Evolutionary conservation across 2,329 filamentous ascomycete species (phyloP), one percentile per base, ranked within the genome.

Genomic region (Pseudophaeomoniella oleicola): DNA sequence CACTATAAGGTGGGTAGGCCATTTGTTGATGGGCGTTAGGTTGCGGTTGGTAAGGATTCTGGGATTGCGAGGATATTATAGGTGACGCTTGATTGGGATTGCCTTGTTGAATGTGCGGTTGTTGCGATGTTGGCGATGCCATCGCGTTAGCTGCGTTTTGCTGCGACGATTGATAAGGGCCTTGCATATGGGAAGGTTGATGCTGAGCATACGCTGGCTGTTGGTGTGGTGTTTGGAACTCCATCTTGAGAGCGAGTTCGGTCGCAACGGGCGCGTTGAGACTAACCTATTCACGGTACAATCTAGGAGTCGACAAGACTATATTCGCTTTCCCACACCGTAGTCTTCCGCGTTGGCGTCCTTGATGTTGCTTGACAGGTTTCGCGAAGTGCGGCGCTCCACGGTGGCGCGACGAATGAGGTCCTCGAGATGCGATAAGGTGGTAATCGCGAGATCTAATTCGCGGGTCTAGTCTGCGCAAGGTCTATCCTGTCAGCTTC

Each of bases 1-100:
- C 81, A 40, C 75, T 78, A 54, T 86, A 88, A 55, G 81, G 73
- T 51, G 82, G 75, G 59, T 94, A 94, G 63, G 78, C 84, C 70
- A 78, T 83, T 61, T 81, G 78, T 46, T 72, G 72, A 51, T 74
- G 71, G 47, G 77, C 69, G 51, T 72, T 73, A 43, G 75, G 73
- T 29, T 70, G 64, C 43, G 71, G 67, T 50, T 78, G 71, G 47
- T 81, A 81, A 51, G 81, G 73, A 42, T 67, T 68, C 38, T 64
- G 61, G 39, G 66, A 69, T 59, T 90, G 83, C 36, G 81, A 79
- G 16, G 81, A 75, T 38, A 90, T 69, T 44, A 90, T 85, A 19
- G 85, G 83, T 19, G 83, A 90, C 3, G 78, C 76, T 59, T 88
- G 78, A 45, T 69, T 69, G 51, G 71, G 63, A 37, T 71, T 64